Evolutionary conservation across 1,139 yeast species (phyloP).

Genomic region (Candida frijolesensis): DNA sequence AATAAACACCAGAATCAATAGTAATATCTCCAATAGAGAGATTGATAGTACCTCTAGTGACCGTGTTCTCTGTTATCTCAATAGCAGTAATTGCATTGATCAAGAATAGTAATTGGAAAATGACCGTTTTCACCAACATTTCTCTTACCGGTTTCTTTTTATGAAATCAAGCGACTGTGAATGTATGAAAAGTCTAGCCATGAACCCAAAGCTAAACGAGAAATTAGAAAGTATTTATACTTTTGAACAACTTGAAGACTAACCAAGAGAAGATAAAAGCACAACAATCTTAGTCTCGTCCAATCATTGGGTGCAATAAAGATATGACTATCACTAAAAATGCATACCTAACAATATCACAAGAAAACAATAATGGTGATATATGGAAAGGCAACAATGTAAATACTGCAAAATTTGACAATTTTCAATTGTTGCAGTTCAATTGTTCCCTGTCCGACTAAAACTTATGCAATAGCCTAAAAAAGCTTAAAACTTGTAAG

Average conservation of each 20-base stretch:
- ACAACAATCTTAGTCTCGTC: background rate
- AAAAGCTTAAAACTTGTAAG: background rate
- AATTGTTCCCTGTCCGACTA: background rate
- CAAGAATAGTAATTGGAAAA: background rate
- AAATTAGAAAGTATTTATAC: no score
- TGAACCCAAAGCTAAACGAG: no score
- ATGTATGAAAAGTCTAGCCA: background rate
- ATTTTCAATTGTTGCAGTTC: background rate
- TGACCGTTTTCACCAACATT: slow-evolving; percentile 1
- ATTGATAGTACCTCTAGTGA: slow-evolving; percentile 21
- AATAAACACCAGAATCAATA: slow-evolving; percentile 31
- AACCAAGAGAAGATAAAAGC: background rate
- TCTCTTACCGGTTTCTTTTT: background rate
- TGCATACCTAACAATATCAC: background rate
- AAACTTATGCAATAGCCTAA: background rate
- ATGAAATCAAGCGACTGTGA: background rate
- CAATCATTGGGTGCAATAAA: background rate
- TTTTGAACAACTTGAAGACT: no score
- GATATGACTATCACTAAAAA: background rate
- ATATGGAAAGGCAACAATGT: background rate
- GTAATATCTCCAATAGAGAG: slow-evolving; percentile 25
- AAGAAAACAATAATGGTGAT: background rate
- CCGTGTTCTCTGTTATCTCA: slow-evolving; percentile 8
- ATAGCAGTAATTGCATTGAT: slow-evolving; percentile 6
- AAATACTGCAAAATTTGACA: background rate